A percentile compares a stretch with the other conserved stretches of the same genome.
phyloP scores from a whole-genome alignment of 2,329 filamentous ascomycete species.

The Cladophialophora exuberans region DNA sequence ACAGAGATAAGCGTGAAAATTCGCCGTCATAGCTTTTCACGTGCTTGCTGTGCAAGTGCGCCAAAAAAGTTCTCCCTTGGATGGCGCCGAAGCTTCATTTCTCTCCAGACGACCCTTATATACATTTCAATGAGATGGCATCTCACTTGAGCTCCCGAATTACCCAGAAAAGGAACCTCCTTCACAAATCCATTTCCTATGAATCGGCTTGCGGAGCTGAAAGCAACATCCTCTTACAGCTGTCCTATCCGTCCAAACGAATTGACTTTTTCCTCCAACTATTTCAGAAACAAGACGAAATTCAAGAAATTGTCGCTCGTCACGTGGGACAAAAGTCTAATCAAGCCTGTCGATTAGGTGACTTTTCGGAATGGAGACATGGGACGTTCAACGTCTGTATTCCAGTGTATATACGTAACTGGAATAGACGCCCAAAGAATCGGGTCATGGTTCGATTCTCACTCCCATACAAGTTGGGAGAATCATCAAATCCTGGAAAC shows the following conservation, averaged over 20 bases:
- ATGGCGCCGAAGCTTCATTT: too few species aligned
- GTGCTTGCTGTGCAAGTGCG: too few species aligned
- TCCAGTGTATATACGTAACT: constrained; percentile 26
- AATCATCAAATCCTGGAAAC: constrained; percentile 34
- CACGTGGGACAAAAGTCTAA: not conserved
- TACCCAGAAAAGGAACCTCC: not conserved
- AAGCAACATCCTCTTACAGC: constrained; percentile 18
- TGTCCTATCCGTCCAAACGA: constrained; percentile 20
- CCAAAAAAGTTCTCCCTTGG: too few species aligned
- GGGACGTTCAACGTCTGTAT: constrained; percentile 38
- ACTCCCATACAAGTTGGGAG: constrained; percentile 35
- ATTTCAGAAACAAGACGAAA: constrained; percentile 13
- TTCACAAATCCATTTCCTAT: not conserved
- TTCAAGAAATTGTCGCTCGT: not conserved
- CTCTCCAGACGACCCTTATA: too few species aligned
- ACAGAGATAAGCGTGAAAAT: too few species aligned
- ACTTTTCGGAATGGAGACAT: constrained; percentile 34
- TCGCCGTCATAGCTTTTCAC: too few species aligned
- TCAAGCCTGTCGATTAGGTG: constrained; percentile 28
- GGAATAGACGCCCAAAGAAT: constrained; percentile 24
- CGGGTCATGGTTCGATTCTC: constrained; percentile 24
- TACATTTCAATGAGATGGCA: not conserved
- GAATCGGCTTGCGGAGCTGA: constrained; percentile 11
- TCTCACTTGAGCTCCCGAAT: not conserved
- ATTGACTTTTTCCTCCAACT: constrained; percentile 10